Percentiles rank a stretch among this genome's conserved stretches.
These are phyloP conservation scores for Peribolospora kevripleyi DNA, from an alignment of 768 basidiomycete genomes.

Conservation along the genomic window DNA sequence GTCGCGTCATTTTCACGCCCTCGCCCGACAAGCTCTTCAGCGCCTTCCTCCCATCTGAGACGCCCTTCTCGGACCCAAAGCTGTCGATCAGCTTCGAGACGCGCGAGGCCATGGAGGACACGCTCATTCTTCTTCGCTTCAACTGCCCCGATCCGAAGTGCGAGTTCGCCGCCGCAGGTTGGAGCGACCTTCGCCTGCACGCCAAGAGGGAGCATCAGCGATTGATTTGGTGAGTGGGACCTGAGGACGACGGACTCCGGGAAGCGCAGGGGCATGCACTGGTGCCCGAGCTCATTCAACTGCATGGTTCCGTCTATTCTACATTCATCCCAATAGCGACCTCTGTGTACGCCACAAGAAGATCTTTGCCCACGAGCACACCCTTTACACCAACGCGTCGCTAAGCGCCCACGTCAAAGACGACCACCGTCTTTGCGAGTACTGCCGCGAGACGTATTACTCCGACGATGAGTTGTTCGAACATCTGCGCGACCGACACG, in stretches of 20 bases:
- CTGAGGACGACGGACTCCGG: background rate
- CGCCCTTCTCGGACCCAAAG: slow-evolving; percentile 36
- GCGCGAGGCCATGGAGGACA: slow-evolving; percentile 83
- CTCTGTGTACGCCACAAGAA: slow-evolving; percentile 74
- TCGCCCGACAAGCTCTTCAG: slow-evolving; percentile 39
- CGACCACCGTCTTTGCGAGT: slow-evolving; percentile 51
- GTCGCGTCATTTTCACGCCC: slow-evolving; percentile 45
- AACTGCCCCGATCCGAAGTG: slow-evolving; percentile 76
- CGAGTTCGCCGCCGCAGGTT: slow-evolving; percentile 58
- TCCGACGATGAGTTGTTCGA: slow-evolving; percentile 75
- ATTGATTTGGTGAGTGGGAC: slow-evolving; percentile 47
- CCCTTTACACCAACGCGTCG: slow-evolving; percentile 43
- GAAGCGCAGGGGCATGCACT: no score
- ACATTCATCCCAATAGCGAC: slow-evolving; percentile 30
- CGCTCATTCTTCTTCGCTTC: slow-evolving; percentile 67
- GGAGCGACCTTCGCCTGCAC: slow-evolving; percentile 74
- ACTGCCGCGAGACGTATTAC: slow-evolving; percentile 83
- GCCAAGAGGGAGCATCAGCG: slow-evolving; percentile 48
- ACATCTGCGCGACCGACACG: slow-evolving; percentile 80
- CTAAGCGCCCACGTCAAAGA: no score
- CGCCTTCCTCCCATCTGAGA: slow-evolving; percentile 31
- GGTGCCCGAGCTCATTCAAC: background rate
- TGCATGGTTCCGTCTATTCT: background rate
- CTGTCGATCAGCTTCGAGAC: slow-evolving; percentile 38
- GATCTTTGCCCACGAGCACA: slow-evolving; percentile 86